These are phyloP conservation scores for Saksenaea vasiformis DNA, from an alignment of 371 early-diverging fungal species.

Conservation along the genomic window DNA sequence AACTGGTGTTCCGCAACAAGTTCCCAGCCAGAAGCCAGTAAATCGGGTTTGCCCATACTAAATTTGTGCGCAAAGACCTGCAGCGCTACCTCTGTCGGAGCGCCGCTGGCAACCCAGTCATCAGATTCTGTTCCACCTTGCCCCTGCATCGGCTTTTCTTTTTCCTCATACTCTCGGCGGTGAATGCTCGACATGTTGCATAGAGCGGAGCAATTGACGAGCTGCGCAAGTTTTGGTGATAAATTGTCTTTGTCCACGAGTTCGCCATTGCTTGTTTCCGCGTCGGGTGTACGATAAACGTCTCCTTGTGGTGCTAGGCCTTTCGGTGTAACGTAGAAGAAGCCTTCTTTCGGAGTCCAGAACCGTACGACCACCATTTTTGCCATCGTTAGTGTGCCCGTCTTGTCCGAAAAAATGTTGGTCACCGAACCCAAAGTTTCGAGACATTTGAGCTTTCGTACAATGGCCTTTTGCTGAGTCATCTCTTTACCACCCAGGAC, in stretches of 20 bases:
- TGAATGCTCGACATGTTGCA: conserved; percentile 62
- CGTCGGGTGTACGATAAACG: conserved; percentile 29
- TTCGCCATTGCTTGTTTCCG: background rate
- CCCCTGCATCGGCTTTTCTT: conserved; percentile 35
- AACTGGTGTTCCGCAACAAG: conserved; percentile 73
- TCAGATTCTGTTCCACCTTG: conserved; percentile 1
- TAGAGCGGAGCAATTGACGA: conserved; percentile 49
- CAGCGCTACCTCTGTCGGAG: conserved; percentile 55
- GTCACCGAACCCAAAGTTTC: conserved; percentile 90
- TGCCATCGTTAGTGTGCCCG: conserved; percentile 46
- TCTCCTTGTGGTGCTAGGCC: conserved; percentile 68
- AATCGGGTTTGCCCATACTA: conserved; percentile 57
- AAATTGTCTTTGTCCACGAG: conserved; percentile 18
- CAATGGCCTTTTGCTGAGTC: conserved; percentile 69
- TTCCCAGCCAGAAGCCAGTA: conserved; percentile 50
- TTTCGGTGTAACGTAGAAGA: conserved; percentile 57
- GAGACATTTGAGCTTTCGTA: conserved; percentile 44
- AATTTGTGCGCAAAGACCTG: conserved; percentile 73
- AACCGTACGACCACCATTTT: conserved; percentile 51
- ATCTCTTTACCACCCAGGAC: conserved; percentile 86
- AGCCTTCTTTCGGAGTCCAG: conserved; percentile 66
- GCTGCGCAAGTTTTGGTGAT: conserved; percentile 3
- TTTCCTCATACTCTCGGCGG: conserved; percentile 25
- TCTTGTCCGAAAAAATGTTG: conserved; percentile 93
- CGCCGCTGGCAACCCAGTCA: conserved; percentile 31